These are phyloP conservation scores for Trichosporon sp. DNA, from an alignment of 1,284 basidiomycete genomes.

Conservation along the genomic window DNA sequence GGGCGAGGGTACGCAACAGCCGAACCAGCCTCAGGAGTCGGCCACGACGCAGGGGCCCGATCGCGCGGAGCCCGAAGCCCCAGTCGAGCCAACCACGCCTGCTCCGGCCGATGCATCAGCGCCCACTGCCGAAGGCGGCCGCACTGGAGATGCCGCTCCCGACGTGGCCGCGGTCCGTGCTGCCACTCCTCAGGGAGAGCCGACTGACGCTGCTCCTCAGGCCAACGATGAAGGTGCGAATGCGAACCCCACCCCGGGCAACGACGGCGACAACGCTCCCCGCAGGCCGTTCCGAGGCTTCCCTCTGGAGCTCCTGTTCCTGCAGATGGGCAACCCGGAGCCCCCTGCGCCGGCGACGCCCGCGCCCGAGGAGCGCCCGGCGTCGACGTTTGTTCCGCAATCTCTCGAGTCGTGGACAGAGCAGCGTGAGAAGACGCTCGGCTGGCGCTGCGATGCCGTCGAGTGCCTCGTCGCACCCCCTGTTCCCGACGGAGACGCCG, in stretches of 20 bases:
- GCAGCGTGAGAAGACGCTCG: slow-evolving; percentile 35
- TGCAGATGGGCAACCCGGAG: slow-evolving; percentile 1
- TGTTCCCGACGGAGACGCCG: slow-evolving; percentile 18
- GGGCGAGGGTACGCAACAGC: not conserved
- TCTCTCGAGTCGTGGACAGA: slow-evolving; percentile 37
- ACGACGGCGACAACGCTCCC: not conserved
- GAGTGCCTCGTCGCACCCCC: slow-evolving; percentile 34
- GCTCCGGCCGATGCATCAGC: not conserved
- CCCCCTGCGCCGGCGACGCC: not conserved
- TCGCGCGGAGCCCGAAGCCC: not conserved
- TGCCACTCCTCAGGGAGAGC: not conserved
- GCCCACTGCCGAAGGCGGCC: not conserved
- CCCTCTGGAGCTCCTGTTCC: slow-evolving; percentile 14
- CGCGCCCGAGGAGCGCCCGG: not conserved
- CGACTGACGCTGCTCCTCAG: not conserved
- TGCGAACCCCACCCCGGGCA: not conserved
- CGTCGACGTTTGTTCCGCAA: slow-evolving; percentile 17
- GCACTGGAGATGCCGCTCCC: not conserved
- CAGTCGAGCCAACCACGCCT: no score
- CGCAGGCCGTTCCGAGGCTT: not conserved
- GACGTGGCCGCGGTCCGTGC: not conserved
- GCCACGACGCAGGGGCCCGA: not conserved
- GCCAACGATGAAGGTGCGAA: not conserved
- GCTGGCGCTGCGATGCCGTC: slow-evolving; percentile 44
- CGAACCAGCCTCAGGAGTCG: not conserved